phyloP scores from a whole-genome alignment of 2,329 filamentous ascomycete species.

The Cercospora nicotianae region DNA sequence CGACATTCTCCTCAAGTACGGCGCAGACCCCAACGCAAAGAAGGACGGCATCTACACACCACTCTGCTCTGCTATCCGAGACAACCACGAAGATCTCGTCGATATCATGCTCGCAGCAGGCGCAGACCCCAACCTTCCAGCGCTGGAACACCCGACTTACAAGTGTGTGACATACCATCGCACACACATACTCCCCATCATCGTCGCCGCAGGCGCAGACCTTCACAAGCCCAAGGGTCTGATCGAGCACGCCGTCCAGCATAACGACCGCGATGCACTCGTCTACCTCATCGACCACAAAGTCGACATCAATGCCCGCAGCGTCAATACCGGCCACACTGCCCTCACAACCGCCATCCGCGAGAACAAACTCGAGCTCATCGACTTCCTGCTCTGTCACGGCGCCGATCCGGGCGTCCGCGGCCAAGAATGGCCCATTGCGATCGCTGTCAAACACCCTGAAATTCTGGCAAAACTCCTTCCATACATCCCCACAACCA shows the following conservation, averaged over 20 bases:
- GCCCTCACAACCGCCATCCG: constrained; percentile 66
- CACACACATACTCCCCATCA: constrained; percentile 59
- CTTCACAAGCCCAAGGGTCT: constrained; percentile 63
- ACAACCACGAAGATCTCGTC: constrained; percentile 63
- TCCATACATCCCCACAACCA: constrained; percentile 57
- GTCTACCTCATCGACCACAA: constrained; percentile 62
- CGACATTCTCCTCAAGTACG: constrained; percentile 61
- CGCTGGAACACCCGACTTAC: constrained; percentile 65
- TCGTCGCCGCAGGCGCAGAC: constrained; percentile 62
- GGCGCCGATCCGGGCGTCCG: constrained; percentile 64
- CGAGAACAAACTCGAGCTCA: constrained; percentile 59
- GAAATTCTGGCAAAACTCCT: constrained; percentile 61
- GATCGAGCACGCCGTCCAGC: constrained; percentile 62
- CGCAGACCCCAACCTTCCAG: constrained; percentile 55
- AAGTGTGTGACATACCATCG: constrained; percentile 68
- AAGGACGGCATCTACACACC: constrained; percentile 67
- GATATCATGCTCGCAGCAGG: constrained; percentile 57
- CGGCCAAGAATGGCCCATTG: constrained; percentile 69
- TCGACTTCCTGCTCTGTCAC: constrained; percentile 58
- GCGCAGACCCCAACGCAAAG: constrained; percentile 62
- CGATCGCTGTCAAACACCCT: constrained; percentile 65
- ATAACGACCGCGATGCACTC: constrained; percentile 62
- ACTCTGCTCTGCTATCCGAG: constrained; percentile 66
- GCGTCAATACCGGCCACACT: constrained; percentile 56
- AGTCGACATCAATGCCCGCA: constrained; percentile 61